Evolutionary conservation across 306 rosid species (phyloP), one percentile per base, ranked within the genome.

Genomic region (Canavalia gladiata): DNA sequence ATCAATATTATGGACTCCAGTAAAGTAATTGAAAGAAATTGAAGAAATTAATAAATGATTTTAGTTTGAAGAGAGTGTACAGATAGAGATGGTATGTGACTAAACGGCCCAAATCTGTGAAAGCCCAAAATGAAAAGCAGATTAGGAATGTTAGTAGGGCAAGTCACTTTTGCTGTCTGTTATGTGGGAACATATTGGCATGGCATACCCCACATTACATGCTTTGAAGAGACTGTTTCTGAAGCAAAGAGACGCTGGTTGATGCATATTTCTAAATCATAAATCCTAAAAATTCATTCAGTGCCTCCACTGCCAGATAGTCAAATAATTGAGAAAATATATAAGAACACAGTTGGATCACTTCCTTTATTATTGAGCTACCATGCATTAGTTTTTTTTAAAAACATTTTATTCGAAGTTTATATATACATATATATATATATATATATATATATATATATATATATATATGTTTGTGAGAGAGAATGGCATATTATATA

Each of bases 231-330:
- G 10, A 8, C 8, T 60, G 68, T 60, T 34, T 11, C 28, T 67
- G 37, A 67, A 67, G 54, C 71, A 65, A 39, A 65, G 71, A n/a
- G 41, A n/a, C 12, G 69, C 13, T 37, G 69, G 68, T 63, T 43
- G 45, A 56, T 25, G 62, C 34, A 56, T 28, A 28, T 3, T 3
- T 42, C 25, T 18, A 54, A 3, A 54, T 54, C 31, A 54, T 54
- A 54, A 18, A 18, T 1, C 12, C 12, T 4, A 12, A 29, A 57
- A 28, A 2, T 2, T 29, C 63, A 57, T 8, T 57, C 35, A 57
- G 13, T 57, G 64, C 12, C 12, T 28, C 37, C 8, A 31, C n/a
- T 29, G 18, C 42, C 42, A 60, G 42, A 31, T 31, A 60, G 3
- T 7, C 42, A 60, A 59, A 60, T 60, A 31, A 60, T 60, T 60